Evolutionary conservation across 345 rosid genomes (phyloP).

Genomic region (Gossypium longicalyx): DNA sequence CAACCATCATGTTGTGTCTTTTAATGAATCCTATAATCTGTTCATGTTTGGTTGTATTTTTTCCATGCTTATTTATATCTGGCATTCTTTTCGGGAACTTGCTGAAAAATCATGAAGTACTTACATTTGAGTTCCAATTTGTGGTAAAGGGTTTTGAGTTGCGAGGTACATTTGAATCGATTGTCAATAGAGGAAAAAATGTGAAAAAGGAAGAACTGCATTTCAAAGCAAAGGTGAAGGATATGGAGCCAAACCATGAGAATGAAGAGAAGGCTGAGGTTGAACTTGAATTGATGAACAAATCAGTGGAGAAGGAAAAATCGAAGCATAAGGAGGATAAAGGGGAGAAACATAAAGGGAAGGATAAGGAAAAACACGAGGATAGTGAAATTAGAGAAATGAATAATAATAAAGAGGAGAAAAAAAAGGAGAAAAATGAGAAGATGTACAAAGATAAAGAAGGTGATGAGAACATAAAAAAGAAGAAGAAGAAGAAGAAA

Average conservation of each 20-base stretch:
- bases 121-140: constrained; percentile 19
- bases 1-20: not conserved
- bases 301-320: constrained; percentile 9
- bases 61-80: not conserved
- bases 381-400: not conserved
- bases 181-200: constrained; percentile 29
- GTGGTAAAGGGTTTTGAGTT: constrained; percentile 12
- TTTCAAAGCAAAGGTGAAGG: constrained; percentile 46
- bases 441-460: not conserved
- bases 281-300: too few species aligned
- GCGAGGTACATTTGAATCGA: constrained; percentile 30
- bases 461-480: too few species aligned
- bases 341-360: constrained; percentile 16
- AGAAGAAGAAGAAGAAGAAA: too few species aligned
- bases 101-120: constrained; percentile 14
- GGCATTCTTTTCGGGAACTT: constrained; percentile 17
- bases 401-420: not conserved
- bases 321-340: constrained; percentile 13
- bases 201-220: constrained; percentile 54
- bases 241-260: constrained; percentile 20
- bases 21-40: not conserved
- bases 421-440: not conserved
- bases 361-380: constrained; percentile 15
- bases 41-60: not conserved
- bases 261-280: constrained; percentile 22